A percentile compares a stretch with the other conserved stretches of the same genome.
Conservation (phyloP, 176 grass and related monocot genomes). For the Oryza rufipogon region DNA sequence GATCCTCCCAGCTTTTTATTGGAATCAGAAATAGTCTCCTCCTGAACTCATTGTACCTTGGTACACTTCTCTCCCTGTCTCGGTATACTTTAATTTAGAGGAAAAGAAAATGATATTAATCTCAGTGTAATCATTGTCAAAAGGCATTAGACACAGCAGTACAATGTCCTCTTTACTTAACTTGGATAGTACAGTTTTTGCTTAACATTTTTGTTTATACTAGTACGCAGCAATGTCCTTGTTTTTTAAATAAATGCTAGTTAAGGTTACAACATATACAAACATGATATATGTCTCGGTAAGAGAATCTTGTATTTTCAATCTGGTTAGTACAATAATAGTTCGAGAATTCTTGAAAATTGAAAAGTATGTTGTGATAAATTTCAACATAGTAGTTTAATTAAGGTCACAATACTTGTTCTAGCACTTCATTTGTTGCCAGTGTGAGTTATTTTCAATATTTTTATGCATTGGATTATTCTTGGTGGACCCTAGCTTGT, state of each 20-base stretch:
- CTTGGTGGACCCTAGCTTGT: constrained; percentile 23
- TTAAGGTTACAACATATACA: constrained; percentile 30
- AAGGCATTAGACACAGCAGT: constrained; percentile 25
- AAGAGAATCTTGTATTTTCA: constrained; percentile 33
- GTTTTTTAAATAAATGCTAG: constrained; percentile 33
- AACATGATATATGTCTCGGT: constrained; percentile 11
- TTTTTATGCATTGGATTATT: constrained; percentile 36
- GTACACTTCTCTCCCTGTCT: constrained; percentile 58
- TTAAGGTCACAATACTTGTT: constrained; percentile 20
- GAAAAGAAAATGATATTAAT: constrained; percentile 32
- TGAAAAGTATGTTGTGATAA: constrained; percentile 26
- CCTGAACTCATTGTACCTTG: constrained; percentile 65
- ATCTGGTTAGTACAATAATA: constrained; percentile 30
- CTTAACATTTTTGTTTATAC: constrained; percentile 38
- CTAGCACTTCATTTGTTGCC: constrained; percentile 27
- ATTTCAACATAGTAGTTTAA: constrained; percentile 40
- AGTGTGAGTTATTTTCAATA: constrained; percentile 28
- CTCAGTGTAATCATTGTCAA: constrained; percentile 21
- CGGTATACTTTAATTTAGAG: constrained; percentile 51
- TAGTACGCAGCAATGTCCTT: constrained; percentile 16
- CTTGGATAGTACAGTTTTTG: constrained; percentile 25
- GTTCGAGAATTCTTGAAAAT: constrained; percentile 11
- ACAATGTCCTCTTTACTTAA: constrained; percentile 25
- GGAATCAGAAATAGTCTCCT: constrained; percentile 51
- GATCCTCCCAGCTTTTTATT: constrained; percentile 60